Evolutionary conservation across 2,329 filamentous ascomycete species (phyloP).

Genomic region (Rutstroemia sp.): DNA sequence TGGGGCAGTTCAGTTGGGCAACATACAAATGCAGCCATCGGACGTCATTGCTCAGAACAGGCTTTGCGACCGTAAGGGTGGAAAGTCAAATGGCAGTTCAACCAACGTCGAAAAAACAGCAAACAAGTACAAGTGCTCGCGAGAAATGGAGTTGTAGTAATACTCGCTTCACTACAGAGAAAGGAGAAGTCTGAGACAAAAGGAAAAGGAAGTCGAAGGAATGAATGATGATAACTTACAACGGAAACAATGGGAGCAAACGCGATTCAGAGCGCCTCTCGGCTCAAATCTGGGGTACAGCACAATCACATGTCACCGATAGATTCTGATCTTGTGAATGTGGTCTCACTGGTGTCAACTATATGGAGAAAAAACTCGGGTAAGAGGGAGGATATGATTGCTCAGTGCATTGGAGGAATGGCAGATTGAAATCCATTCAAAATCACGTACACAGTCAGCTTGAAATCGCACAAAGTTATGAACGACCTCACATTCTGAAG

Average conservation of each 20-base stretch:
- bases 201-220: not conserved
- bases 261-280: not conserved
- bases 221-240: not conserved
- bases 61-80: conserved; percentile 7
- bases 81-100: not conserved
- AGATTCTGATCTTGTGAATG: not conserved
- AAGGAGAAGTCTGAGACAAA: not conserved
- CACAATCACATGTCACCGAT: conserved; percentile 9
- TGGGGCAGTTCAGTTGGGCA: conserved; percentile 1
- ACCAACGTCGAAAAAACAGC: not conserved
- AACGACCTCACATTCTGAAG: no score
- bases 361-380: no score
- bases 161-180: no score
- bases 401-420: no score
- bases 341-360: not conserved
- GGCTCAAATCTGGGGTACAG: conserved; percentile 5
- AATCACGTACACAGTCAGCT: no score
- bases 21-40: conserved; percentile 31
- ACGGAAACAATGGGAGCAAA: not conserved
- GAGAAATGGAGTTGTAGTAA: no score
- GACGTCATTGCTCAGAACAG: conserved; percentile 26
- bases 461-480: no score
- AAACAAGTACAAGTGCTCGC: not conserved
- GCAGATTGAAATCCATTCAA: no score
- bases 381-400: no score